Conservation (phyloP, 306 rosid genomes). For the Cicer yamashitae region DNA sequence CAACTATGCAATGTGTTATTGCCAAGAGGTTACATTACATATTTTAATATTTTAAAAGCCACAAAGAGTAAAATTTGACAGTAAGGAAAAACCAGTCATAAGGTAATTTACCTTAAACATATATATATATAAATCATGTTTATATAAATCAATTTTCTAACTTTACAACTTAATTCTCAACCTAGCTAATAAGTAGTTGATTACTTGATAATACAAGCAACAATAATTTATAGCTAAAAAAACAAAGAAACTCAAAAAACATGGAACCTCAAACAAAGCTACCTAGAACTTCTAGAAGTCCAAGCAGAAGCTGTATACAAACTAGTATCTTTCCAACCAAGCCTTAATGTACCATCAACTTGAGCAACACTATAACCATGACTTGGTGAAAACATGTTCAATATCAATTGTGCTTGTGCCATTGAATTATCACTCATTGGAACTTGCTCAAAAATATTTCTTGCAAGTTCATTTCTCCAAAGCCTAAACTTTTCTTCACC, state of each 20-base stretch:
- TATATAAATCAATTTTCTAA: conserved; percentile 13
- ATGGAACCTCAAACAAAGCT: conserved; percentile 6
- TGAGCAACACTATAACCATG: conserved; percentile 76
- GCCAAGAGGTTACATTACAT: too few relatives aligned
- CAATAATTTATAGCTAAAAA: background rate
- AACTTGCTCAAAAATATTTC: conserved; percentile 58
- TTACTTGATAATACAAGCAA: background rate
- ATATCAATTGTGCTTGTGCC: conserved; percentile 87
- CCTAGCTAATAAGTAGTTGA: background rate
- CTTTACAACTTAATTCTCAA: conserved; percentile 34
- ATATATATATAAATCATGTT: too few relatives aligned
- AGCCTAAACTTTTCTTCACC: conserved; percentile 78
- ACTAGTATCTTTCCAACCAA: conserved; percentile 88
- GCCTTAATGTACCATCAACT: conserved; percentile 75
- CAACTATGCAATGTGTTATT: too few relatives aligned
- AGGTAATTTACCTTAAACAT: too few relatives aligned
- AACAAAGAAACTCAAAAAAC: background rate
- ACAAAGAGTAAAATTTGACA: too few relatives aligned
- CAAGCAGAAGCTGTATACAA: conserved; percentile 92
- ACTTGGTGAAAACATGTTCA: conserved; percentile 70
- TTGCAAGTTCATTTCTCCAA: conserved; percentile 77
- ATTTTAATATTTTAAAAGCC: too few relatives aligned
- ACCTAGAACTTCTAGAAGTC: conserved; percentile 59
- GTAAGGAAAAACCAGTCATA: too few relatives aligned
- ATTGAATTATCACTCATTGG: conserved; percentile 79